phyloP scores from a whole-genome alignment of 2,329 filamentous ascomycete species.

The Cladophialophora exuberans region DNA sequence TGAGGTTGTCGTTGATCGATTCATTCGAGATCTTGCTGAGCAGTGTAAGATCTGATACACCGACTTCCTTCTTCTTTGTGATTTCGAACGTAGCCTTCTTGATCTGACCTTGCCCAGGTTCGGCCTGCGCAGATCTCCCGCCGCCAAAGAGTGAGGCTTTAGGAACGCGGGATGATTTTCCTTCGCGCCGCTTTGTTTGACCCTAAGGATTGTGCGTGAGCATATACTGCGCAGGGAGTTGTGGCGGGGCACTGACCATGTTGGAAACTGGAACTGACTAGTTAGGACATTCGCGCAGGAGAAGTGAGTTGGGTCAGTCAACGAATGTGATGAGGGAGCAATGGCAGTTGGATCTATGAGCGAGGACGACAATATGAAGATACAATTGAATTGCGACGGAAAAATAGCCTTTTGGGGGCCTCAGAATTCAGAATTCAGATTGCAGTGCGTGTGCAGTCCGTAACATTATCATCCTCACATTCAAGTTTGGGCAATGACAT shows the following conservation, averaged over 20 bases:
- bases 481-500: slow-evolving; percentile 22
- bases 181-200: slow-evolving; percentile 37
- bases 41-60: slow-evolving; percentile 94
- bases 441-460: neutral
- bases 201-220: slow-evolving; percentile 26
- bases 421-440: slow-evolving; percentile 16
- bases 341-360: neutral
- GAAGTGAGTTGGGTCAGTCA: neutral
- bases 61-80: slow-evolving; percentile 98
- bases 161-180: slow-evolving; percentile 33
- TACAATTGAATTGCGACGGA: slow-evolving; percentile 5
- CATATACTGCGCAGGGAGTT: slow-evolving; percentile 4
- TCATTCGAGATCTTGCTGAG: slow-evolving; percentile 99
- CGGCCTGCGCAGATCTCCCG: slow-evolving; percentile 36
- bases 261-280: slow-evolving; percentile 13
- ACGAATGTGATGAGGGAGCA: neutral
- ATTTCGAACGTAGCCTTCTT: slow-evolving; percentile 96
- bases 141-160: slow-evolving; percentile 35
- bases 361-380: neutral
- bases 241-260: slow-evolving; percentile 22
- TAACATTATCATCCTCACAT: too few relatives aligned
- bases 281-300: slow-evolving; percentile 26
- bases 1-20: slow-evolving; percentile 98
- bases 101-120: slow-evolving; percentile 66
- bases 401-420: slow-evolving; percentile 10